Evolutionary conservation across 495 filamentous ascomycete species (phyloP), one percentile per base, ranked within the genome.

Genomic region (Melanomma pulvis-pyrius): DNA sequence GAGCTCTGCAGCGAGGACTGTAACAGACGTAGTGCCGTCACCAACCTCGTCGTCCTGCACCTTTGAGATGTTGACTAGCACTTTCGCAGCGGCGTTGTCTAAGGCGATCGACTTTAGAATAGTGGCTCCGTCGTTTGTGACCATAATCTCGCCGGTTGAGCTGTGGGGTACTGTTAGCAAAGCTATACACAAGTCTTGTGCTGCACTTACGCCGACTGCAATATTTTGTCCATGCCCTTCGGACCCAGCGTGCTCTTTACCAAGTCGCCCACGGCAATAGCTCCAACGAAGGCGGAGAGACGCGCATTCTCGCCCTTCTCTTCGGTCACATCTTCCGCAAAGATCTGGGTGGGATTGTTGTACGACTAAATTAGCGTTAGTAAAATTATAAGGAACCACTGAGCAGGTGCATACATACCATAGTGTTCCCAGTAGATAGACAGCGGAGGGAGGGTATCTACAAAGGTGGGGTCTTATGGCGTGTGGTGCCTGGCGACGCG

Each of bases 251-350:
- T 98, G 75, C 90, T 94, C 85, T 98, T 98, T 25, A 98, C 94
- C 71, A 96, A 76, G 75, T 98, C 96, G 48, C 94, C 94, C 41
- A 98, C 93, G 29, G 94, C 94, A 74, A 98, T 98, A 71, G 96
- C 94, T 74, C 93, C 93, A 50, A 98, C 93, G 70, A 97, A 98
- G 56, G 92, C 92, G 1, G 91, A 91, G 65, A 98, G 87, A 85
- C 94, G 92, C 67, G 94, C 94, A 89, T 98, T 98, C 82, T 98
- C 94, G 72, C 94, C 94, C 79, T 97, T 98, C 83, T 98, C 93
- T 81, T 98, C 92, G 56, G 88, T 92, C 61, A 96, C 93, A 77
- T 96, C 94, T 78, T 98, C 92, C 71, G 89, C 91, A 82, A 98
- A 98, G 81, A 98, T 98, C 78, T 98, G 94, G 53, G 92, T 97